These are phyloP conservation scores for Magnolia officinalis DNA, from an alignment of 164 flowering plant genomes.

Conservation along the genomic window DNA sequence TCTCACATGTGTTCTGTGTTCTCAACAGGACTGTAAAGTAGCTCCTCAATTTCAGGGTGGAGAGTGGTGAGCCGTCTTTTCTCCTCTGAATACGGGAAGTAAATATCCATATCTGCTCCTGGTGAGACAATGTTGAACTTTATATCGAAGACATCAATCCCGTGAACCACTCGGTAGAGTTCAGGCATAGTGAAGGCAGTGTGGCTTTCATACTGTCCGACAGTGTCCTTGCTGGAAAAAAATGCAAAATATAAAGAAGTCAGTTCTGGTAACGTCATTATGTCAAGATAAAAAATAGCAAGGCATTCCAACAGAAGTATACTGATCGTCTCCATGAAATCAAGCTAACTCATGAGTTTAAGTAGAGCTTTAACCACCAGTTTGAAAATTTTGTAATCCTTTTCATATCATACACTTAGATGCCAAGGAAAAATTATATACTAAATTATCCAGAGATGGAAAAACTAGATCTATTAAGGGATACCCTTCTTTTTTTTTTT, in stretches of 20 bases:
- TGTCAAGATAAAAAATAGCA: too few relatives aligned
- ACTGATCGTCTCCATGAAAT: too few relatives aligned
- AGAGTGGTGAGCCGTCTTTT: slow-evolving; percentile 58
- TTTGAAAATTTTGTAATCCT: too few relatives aligned
- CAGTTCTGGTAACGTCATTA: background rate
- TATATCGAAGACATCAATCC: slow-evolving; percentile 92
- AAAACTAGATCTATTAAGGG: background rate
- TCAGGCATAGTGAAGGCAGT: slow-evolving; percentile 96
- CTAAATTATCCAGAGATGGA: background rate
- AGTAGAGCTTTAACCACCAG: too few relatives aligned
- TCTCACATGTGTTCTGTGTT: slow-evolving; percentile 85
- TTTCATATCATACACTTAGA: too few relatives aligned
- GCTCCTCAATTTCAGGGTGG: slow-evolving; percentile 89
- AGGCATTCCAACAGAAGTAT: too few relatives aligned
- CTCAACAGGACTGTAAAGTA: slow-evolving; percentile 70
- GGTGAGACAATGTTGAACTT: slow-evolving; percentile 99
- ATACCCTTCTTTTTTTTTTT: background rate
- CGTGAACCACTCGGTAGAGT: slow-evolving; percentile 94
- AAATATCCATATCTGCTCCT: slow-evolving; percentile 86
- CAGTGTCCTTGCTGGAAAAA: slow-evolving; percentile 80
- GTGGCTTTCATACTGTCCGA: slow-evolving; percentile 98
- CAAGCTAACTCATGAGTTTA: too few relatives aligned
- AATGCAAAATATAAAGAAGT: background rate
- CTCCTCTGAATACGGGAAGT: slow-evolving; percentile 81
- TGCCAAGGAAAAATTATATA: background rate